Conservation (phyloP, 129 eudicot species). For the Flaveria robusta region DNA sequence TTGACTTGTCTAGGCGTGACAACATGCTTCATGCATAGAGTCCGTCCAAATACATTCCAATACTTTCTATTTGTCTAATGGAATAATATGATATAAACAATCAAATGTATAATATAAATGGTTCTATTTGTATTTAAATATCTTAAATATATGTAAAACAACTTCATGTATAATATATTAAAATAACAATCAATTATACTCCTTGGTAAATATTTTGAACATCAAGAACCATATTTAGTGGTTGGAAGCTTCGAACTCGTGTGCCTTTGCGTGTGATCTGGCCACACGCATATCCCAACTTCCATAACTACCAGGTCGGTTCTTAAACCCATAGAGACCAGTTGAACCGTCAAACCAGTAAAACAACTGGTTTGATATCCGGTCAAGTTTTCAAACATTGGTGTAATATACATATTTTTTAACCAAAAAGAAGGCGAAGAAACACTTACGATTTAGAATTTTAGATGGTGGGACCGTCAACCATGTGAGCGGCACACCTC, state of each 20-base stretch:
- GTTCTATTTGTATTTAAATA: neutral
- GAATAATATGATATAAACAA: neutral
- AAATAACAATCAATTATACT: no score
- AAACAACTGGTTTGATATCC: neutral
- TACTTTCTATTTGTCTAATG: constrained; percentile 11
- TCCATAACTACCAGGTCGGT: no score
- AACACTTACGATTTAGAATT: neutral
- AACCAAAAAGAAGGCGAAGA: neutral
- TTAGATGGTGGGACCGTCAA: neutral
- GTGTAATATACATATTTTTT: neutral
- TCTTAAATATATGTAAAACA: neutral
- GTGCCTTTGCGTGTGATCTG: no score
- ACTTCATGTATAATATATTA: neutral
- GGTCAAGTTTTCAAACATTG: neutral
- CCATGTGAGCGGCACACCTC: neutral
- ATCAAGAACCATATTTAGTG: neutral
- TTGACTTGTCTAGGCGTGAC: constrained; percentile 25
- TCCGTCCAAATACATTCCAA: neutral
- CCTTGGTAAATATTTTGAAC: neutral
- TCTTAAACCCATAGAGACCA: neutral
- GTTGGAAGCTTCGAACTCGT: neutral
- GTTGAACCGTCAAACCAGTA: neutral
- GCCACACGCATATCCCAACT: no score
- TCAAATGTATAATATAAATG: neutral
- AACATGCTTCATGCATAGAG: constrained; percentile 29